Percentiles rank a stretch among this genome's conserved stretches.
phyloP scores from a whole-genome alignment of 2,329 filamentous ascomycete species.

The Raffaelea albimanens region DNA sequence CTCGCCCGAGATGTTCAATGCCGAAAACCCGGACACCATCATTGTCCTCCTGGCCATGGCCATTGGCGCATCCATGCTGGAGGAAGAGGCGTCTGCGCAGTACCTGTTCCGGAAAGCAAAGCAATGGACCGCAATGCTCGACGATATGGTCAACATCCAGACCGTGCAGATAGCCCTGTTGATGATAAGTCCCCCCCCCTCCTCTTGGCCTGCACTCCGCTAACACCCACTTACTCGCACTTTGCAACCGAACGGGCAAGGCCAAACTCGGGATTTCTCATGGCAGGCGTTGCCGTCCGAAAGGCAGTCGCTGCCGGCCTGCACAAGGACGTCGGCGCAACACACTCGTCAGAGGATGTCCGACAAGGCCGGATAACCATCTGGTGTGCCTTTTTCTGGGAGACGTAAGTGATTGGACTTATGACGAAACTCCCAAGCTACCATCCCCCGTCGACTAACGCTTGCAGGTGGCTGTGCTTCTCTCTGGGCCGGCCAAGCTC shows the following conservation, averaged over 20 bases:
- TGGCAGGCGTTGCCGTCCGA: slow-evolving; percentile 9
- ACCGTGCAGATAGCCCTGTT: slow-evolving; percentile 13
- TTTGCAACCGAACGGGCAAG: slow-evolving; percentile 10
- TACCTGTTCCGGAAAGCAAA: slow-evolving; percentile 10
- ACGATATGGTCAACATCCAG: slow-evolving; percentile 13
- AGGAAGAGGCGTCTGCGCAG: slow-evolving; percentile 10
- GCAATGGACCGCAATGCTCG: slow-evolving; percentile 7
- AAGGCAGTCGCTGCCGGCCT: slow-evolving; percentile 12
- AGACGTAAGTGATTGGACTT: slow-evolving; percentile 5
- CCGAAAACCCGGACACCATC: slow-evolving; percentile 7
- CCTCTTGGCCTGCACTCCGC: background rate
- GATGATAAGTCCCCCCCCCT: slow-evolving; percentile 8
- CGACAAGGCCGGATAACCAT: slow-evolving; percentile 10
- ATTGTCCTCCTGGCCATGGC: slow-evolving; percentile 10
- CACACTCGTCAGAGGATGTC: slow-evolving; percentile 2
- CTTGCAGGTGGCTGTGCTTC: slow-evolving; percentile 11
- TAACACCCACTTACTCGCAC: slow-evolving; percentile 4
- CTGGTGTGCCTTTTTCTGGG: slow-evolving; percentile 13
- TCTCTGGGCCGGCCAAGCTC: slow-evolving; percentile 11
- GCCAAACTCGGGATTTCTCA: slow-evolving; percentile 10
- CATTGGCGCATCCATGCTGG: slow-evolving; percentile 9
- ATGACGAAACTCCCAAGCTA: background rate
- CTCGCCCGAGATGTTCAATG: background rate
- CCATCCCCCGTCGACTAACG: background rate
- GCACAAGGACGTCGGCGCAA: slow-evolving; percentile 11